These are phyloP conservation scores for Nannochloris sp. DNA, from an alignment of 139 green algal species.

Conservation along the genomic window DNA sequence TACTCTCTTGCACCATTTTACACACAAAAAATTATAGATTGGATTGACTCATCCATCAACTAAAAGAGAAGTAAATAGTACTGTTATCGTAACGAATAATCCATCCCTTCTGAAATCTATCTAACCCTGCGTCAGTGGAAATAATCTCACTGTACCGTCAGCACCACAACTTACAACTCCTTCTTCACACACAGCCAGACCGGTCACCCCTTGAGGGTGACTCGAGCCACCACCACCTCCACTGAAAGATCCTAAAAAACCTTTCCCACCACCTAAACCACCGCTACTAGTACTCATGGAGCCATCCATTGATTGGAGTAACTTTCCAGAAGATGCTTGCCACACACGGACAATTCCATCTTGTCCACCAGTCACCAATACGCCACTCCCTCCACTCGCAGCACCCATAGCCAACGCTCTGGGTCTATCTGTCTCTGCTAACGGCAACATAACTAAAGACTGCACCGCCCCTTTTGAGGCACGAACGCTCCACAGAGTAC, in stretches of 20 bases:
- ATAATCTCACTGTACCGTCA: slow-evolving; percentile 53
- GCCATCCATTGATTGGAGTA: slow-evolving; percentile 28
- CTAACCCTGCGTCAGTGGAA: background rate
- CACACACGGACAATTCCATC: slow-evolving; percentile 26
- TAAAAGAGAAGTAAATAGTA: background rate
- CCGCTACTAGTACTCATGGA: background rate
- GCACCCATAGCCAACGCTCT: background rate
- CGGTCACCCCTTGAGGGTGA: slow-evolving; percentile 28
- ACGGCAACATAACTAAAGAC: background rate
- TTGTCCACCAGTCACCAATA: slow-evolving; percentile 1
- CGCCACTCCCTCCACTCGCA: background rate
- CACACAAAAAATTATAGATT: no score
- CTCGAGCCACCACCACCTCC: background rate
- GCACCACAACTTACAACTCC: slow-evolving; percentile 47
- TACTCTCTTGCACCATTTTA: background rate
- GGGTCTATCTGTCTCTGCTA: background rate
- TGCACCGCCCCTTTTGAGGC: background rate
- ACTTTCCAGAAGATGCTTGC: slow-evolving; percentile 12
- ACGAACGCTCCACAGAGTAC: slow-evolving; percentile 7
- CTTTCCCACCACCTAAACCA: background rate
- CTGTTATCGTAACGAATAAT: background rate
- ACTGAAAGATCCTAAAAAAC: background rate
- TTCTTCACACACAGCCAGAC: slow-evolving; percentile 30
- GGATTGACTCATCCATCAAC: no score
- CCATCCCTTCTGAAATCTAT: background rate